Conservation (phyloP, 108 stramenopile genomes). For the Skeletonema potamos region DNA sequence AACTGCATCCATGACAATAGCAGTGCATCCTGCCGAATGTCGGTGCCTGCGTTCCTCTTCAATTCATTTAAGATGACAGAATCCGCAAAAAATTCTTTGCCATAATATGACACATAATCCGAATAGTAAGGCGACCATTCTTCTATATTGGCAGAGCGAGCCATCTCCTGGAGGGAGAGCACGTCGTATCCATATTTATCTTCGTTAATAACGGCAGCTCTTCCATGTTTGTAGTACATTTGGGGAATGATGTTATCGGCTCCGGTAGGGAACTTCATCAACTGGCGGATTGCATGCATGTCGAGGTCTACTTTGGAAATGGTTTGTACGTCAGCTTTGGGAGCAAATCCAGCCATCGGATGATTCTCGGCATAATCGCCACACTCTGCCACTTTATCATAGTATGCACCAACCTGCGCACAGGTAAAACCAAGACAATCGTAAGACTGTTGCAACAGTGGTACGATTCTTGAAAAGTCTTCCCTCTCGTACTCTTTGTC, state of each 20-base stretch:
- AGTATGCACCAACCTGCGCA: conserved; percentile 64
- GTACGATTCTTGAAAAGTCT: conserved; percentile 53
- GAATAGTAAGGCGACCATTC: conserved; percentile 65
- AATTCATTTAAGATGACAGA: conserved; percentile 53
- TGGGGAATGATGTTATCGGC: conserved; percentile 51
- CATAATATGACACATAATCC: conserved; percentile 54
- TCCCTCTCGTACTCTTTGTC: conserved; percentile 42
- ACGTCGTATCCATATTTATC: conserved; percentile 52
- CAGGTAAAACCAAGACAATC: conserved; percentile 80
- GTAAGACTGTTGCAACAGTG: conserved; percentile 57
- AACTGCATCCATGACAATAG: conserved; percentile 59
- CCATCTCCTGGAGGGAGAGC: conserved; percentile 65
- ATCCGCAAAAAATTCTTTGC: conserved; percentile 60
- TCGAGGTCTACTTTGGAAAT: conserved; percentile 70
- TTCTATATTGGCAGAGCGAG: conserved; percentile 33
- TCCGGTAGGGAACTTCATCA: conserved; percentile 38
- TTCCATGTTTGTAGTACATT: conserved; percentile 68
- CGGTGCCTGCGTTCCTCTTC: conserved; percentile 48
- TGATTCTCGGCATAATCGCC: conserved; percentile 25
- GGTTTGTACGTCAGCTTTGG: conserved; percentile 46
- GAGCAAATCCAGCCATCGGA: conserved; percentile 65
- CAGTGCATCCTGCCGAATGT: conserved; percentile 48
- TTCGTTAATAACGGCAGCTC: conserved; percentile 61
- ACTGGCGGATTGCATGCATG: conserved; percentile 40
- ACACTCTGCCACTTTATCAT: conserved; percentile 38